Conservation (phyloP, 495 filamentous ascomycete genomes). For the Podospora pseudocomata region DNA sequence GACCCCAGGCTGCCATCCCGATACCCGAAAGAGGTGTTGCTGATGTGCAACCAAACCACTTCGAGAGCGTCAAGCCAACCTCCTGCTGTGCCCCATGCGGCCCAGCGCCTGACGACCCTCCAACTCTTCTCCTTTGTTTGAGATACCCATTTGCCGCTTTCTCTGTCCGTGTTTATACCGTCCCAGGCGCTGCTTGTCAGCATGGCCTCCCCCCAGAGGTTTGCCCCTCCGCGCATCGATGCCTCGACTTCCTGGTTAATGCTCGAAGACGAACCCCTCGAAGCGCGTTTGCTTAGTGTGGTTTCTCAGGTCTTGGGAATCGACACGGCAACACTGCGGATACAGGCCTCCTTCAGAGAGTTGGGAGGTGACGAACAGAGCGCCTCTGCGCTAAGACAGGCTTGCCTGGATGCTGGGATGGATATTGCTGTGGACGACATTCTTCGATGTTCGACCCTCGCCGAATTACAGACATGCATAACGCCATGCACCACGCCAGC, state of each 20-base stretch:
- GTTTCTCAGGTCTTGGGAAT: conserved; percentile 36
- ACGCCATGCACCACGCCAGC: conserved; percentile 26
- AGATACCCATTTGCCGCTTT: conserved; percentile 21
- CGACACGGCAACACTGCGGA: conserved; percentile 20
- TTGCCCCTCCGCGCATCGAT: conserved; percentile 23
- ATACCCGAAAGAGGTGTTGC: conserved; percentile 2
- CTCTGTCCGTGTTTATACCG: conserved; percentile 12
- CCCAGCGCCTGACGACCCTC: conserved; percentile 20
- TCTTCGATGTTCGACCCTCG: conserved; percentile 39
- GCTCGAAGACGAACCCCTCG: conserved; percentile 30
- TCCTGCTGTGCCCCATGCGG: conserved; percentile 27
- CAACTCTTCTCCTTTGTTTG: conserved; percentile 25
- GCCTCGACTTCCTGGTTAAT: conserved; percentile 29
- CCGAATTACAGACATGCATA: conserved; percentile 38
- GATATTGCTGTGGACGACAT: conserved; percentile 39
- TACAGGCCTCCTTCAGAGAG: conserved; percentile 39
- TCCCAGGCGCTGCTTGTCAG: conserved; percentile 12
- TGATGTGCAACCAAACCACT: conserved; percentile 13
- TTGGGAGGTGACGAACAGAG: conserved; percentile 38
- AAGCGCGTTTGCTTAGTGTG: conserved; percentile 30
- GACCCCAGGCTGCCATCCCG: conserved; percentile 10
- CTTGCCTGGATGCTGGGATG: conserved; percentile 37
- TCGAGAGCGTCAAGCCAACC: conserved; percentile 20
- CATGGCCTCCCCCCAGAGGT: conserved; percentile 22
- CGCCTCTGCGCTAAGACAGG: conserved; percentile 33